These are phyloP conservation scores for Chlorella sp. DNA, from an alignment of 139 green algal genomes.

Conservation along the genomic window DNA sequence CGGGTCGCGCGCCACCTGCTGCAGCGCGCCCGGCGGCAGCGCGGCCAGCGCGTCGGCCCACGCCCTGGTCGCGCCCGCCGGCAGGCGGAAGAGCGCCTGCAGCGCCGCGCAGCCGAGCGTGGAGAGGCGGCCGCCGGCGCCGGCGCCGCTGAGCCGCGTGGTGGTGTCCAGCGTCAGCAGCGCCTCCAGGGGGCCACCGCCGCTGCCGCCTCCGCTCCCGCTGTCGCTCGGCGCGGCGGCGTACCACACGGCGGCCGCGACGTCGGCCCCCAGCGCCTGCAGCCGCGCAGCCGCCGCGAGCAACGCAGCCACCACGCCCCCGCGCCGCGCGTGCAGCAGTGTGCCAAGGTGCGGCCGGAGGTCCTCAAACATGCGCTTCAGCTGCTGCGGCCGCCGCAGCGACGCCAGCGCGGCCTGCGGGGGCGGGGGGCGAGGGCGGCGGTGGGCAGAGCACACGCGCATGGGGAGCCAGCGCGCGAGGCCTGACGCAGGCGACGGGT, in stretches of 20 bases:
- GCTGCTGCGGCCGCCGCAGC: slow-evolving; percentile 28
- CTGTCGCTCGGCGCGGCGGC: background rate
- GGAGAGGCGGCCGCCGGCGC: slow-evolving; percentile 52
- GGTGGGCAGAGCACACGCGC: no score
- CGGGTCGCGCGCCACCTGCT: slow-evolving; percentile 45
- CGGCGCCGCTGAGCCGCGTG: background rate
- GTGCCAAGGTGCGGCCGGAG: slow-evolving; percentile 43
- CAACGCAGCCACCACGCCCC: slow-evolving; percentile 77
- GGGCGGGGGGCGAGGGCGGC: no score
- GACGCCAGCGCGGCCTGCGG: slow-evolving; percentile 48
- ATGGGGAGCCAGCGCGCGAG: no score
- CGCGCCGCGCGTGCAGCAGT: slow-evolving; percentile 51
- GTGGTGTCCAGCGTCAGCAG: slow-evolving; percentile 45
- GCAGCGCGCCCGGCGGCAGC: slow-evolving; percentile 33
- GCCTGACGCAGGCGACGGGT: no score
- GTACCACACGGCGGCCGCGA: slow-evolving; percentile 29
- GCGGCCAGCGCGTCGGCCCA: slow-evolving; percentile 50
- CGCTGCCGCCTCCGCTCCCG: background rate
- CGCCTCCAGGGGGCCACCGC: slow-evolving; percentile 8
- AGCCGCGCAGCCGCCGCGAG: slow-evolving; percentile 45
- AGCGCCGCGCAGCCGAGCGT: slow-evolving; percentile 60
- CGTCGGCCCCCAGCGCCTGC: slow-evolving; percentile 14
- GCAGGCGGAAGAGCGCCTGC: slow-evolving; percentile 42
- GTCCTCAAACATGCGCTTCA: slow-evolving; percentile 58
- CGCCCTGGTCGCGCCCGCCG: slow-evolving; percentile 43